These are phyloP conservation scores for Bolboschoenoplectus hybrid DNA, from an alignment of 202 grass and related monocot species.

Conservation along the genomic window DNA sequence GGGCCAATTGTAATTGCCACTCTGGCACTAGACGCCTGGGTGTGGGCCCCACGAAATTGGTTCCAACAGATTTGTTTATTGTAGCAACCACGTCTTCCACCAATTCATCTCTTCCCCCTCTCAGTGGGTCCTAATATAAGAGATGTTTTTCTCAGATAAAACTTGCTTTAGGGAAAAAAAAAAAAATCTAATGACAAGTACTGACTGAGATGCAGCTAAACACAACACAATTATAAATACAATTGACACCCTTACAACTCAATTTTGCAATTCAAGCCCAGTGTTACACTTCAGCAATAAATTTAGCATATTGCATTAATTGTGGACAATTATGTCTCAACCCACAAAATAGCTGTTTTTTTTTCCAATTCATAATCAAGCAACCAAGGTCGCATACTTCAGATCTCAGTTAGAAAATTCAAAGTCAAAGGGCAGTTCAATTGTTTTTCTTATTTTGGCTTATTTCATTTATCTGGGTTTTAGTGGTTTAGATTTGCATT, in stretches of 20 bases:
- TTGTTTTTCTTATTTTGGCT: not conserved
- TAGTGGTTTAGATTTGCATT: not conserved
- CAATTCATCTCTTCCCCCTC: constrained; percentile 92
- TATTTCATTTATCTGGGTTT: not conserved
- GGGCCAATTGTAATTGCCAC: constrained; percentile 92
- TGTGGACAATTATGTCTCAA: not conserved
- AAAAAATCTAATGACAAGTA: not conserved
- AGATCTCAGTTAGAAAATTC: constrained; percentile 15
- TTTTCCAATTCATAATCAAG: not conserved
- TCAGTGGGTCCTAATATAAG: constrained; percentile 77
- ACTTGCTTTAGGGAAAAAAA: not conserved
- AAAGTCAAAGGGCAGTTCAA: not conserved
- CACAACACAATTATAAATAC: not conserved
- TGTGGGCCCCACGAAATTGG: constrained; percentile 52
- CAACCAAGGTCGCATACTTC: not conserved
- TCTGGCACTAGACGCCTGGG: constrained; percentile 71
- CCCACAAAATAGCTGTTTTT: not conserved
- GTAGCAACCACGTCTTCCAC: constrained; percentile 75
- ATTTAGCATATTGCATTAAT: not conserved
- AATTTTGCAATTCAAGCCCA: not conserved
- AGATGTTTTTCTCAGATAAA: constrained; percentile 27
- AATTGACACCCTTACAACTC: not conserved
- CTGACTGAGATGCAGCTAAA: not conserved
- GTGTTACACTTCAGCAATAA: not conserved
- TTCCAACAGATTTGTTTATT: constrained; percentile 59